Percentiles rank a stretch among this genome's conserved stretches.
Evolutionary conservation across 1,284 basidiomycete species (phyloP).

Genomic region (Naganishia liquefaciens): DNA sequence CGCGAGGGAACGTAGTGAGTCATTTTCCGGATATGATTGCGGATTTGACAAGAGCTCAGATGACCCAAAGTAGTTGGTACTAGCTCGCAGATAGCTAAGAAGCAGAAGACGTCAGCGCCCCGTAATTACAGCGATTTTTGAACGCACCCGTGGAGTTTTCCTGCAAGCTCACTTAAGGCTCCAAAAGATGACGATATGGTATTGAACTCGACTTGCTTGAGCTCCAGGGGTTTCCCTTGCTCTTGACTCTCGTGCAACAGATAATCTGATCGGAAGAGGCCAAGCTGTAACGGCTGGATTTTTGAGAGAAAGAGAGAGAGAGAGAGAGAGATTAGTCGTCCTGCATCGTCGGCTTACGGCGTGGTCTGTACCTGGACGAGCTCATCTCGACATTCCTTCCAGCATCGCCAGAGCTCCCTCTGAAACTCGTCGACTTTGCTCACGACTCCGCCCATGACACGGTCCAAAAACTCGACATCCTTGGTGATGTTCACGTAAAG

Average conservation of each 20-base stretch:
- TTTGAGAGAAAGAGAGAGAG: too few relatives aligned
- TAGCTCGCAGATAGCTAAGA: slow-evolving; percentile 65
- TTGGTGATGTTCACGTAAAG: slow-evolving; percentile 82
- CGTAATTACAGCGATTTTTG: not conserved
- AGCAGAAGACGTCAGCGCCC: not conserved
- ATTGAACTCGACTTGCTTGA: slow-evolving; percentile 99
- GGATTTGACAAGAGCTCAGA: slow-evolving; percentile 60
- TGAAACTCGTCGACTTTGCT: slow-evolving; percentile 85
- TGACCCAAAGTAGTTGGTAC: slow-evolving; percentile 66
- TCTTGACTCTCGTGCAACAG: slow-evolving; percentile 66
- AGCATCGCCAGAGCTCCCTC: slow-evolving; percentile 78
- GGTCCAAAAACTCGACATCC: slow-evolving; percentile 76
- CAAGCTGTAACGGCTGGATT: slow-evolving; percentile 74
- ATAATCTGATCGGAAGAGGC: slow-evolving; percentile 95
- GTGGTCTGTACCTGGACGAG: slow-evolving; percentile 50
- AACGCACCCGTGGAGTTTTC: slow-evolving; percentile 65
- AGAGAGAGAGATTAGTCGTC: too few relatives aligned
- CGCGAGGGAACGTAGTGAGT: slow-evolving; percentile 69
- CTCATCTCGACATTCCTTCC: slow-evolving; percentile 71
- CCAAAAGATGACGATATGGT: slow-evolving; percentile 94
- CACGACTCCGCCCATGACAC: slow-evolving; percentile 79
- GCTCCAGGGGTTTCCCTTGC: slow-evolving; percentile 50
- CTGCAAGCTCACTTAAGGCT: slow-evolving; percentile 69
- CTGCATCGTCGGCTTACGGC: too few relatives aligned
- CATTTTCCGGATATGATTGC: slow-evolving; percentile 71